Base-by-base conservation (phyloP, 805 yeast genomes). In the Saccharomyces eubayanus region DNA sequence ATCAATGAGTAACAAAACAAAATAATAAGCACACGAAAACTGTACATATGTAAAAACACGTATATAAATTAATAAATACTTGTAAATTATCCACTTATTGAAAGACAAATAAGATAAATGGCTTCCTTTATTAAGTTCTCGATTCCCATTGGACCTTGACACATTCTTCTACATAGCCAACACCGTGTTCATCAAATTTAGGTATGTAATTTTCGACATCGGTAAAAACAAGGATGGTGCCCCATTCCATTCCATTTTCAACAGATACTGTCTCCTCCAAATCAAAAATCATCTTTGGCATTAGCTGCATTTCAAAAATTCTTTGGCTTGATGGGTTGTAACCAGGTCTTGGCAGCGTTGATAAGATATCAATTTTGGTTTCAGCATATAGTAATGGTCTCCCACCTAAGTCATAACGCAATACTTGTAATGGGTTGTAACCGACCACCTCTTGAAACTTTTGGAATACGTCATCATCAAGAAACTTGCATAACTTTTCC, bases 181-280 rank as follows among this genome's bases (percentile, higher is more conserved):
- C 90, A 46, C 81, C 79, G 53, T 81, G 74, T 6, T 72, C 78
- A 57, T 86, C 90, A 47, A 82, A 69, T 28, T 67, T 57, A 11
- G 89, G 84, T 14, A 75, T 70, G 56, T 73, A 81, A 64, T 88
- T 95, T 58, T 81, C 84, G 6, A 71, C 69, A 60, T 88, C 90
- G 0, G 97, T 88, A 46, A 84, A 87, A 1, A 92, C 87, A 28
- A 89, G 72, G 30, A 94, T 87, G 0, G 98, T 87, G 1, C 97
- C 98, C 99, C 99, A 94, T 57, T 92, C 95, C 96, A 92, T 92
- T 11, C 98, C 97, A 36, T 81, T 81, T 46, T 78, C 62, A 2
- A 87, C 72, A 50, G 67, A 72, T 14, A 68, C 63, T 29, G 72
- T 69, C 46, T 74, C 75, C 65, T 92, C 97, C 47, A 94, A 75